phyloP scores from a whole-genome alignment of 768 basidiomycete species.

The Austroboletus festivus region DNA sequence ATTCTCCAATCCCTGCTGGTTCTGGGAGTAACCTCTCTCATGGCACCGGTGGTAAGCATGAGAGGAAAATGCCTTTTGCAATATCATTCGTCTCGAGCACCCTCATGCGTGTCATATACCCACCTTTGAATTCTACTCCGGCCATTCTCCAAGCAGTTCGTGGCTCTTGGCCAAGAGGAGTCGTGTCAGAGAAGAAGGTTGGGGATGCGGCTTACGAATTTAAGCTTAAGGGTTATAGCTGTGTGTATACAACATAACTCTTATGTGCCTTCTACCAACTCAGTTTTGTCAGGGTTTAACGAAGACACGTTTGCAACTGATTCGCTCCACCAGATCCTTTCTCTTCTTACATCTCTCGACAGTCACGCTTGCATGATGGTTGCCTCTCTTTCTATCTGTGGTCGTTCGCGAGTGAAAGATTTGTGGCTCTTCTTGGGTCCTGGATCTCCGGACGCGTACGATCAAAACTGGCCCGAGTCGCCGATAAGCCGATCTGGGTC shows the following conservation, averaged over 20 bases:
- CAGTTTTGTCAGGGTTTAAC: constrained; percentile 59
- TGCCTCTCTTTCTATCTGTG: constrained; percentile 68
- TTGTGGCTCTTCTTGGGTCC: constrained; percentile 75
- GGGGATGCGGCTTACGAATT: constrained; percentile 73
- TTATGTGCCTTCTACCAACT: constrained; percentile 16
- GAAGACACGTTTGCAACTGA: constrained; percentile 74
- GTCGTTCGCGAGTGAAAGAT: constrained; percentile 70
- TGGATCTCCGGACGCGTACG: constrained; percentile 29
- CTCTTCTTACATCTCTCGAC: constrained; percentile 65
- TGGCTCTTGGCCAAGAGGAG: constrained; percentile 75
- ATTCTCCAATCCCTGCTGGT: constrained; percentile 38
- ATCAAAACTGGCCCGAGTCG: constrained; percentile 34
- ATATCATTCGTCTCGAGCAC: constrained; percentile 70
- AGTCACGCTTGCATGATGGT: constrained; percentile 64
- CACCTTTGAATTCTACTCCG: constrained; percentile 74
- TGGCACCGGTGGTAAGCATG: constrained; percentile 29
- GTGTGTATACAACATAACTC: constrained; percentile 39
- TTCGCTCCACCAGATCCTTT: constrained; percentile 67
- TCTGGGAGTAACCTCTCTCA: constrained; percentile 39
- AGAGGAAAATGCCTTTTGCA: constrained; percentile 56
- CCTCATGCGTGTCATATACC: constrained; percentile 67
- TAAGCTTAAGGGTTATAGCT: constrained; percentile 78
- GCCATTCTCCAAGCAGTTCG: constrained; percentile 80
- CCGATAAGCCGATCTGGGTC: constrained; percentile 36
- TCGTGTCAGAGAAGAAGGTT: constrained; percentile 73